phyloP scores from a whole-genome alignment of 495 filamentous ascomycete genomes.

The Penicillium turbatum region DNA sequence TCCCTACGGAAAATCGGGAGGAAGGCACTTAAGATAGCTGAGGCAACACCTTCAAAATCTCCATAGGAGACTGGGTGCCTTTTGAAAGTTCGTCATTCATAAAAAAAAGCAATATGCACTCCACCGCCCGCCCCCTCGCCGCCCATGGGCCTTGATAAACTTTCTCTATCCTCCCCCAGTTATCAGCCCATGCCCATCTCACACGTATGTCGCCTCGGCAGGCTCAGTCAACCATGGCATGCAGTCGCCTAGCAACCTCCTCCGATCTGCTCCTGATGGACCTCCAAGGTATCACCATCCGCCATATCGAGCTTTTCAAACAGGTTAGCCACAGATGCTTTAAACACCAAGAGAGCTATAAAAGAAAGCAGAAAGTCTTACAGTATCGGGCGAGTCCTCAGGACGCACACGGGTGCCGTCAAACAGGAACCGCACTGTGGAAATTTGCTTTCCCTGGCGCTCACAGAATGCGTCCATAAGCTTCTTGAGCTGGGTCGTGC shows the following conservation, averaged over 20 bases:
- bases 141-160: not conserved
- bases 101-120: slow-evolving; percentile 4
- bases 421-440: slow-evolving; percentile 91
- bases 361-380: slow-evolving; percentile 47
- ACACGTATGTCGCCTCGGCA: not conserved
- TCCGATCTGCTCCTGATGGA: slow-evolving; percentile 98
- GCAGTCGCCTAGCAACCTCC: slow-evolving; percentile 49
- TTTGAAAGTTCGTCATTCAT: slow-evolving; percentile 10
- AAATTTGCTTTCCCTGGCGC: slow-evolving; percentile 79
- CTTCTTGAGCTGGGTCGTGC: slow-evolving; percentile 91
- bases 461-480: slow-evolving; percentile 99
- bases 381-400: slow-evolving; percentile 84
- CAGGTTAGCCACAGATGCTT: slow-evolving; percentile 2
- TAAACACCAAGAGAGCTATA: not conserved
- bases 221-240: not conserved
- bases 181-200: not conserved
- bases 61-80: not conserved
- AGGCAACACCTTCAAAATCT: slow-evolving; percentile 3
- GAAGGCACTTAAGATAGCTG: not conserved
- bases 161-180: not conserved
- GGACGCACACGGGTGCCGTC: slow-evolving; percentile 88
- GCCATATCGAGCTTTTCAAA: slow-evolving; percentile 83
- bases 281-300: slow-evolving; percentile 94
- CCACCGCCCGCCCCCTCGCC: not conserved
- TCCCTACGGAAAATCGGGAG: not conserved